phyloP scores from a whole-genome alignment of 1,139 yeast species.

The Torulaspora pretoriensis region DNA sequence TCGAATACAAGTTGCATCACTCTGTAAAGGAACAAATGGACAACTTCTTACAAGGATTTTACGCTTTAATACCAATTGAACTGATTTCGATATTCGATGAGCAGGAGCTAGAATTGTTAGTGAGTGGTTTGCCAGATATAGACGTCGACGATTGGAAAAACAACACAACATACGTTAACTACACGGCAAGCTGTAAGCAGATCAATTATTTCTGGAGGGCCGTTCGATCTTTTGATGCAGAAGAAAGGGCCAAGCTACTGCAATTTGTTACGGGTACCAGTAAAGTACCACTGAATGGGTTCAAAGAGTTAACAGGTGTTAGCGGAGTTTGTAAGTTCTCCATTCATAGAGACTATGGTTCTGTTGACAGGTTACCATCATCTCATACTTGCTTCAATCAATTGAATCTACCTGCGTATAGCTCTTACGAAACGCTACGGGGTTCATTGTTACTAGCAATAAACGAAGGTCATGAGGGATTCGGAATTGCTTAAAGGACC shows the following conservation, averaged over 20 bases:
- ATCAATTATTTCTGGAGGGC: constrained; percentile 99
- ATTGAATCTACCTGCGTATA: constrained; percentile 90
- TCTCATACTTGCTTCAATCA: constrained; percentile 97
- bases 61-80: constrained; percentile 86
- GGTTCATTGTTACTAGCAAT: constrained; percentile 79
- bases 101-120: constrained; percentile 87
- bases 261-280: constrained; percentile 98
- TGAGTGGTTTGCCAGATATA: constrained; percentile 93
- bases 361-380: constrained; percentile 82
- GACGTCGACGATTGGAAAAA: constrained; percentile 95
- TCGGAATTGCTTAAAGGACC: constrained; percentile 48
- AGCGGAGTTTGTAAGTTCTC: constrained; percentile 83
- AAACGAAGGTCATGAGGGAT: constrained; percentile 95
- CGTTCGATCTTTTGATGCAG: constrained; percentile 87
- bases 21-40: constrained; percentile 88
- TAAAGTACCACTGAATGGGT: constrained; percentile 93
- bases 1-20: constrained; percentile 77
- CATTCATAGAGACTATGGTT: constrained; percentile 85
- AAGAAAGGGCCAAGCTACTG: constrained; percentile 86
- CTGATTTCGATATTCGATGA: constrained; percentile 87
- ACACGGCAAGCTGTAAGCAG: constrained; percentile 79
- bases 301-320: constrained; percentile 84
- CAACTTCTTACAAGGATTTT: constrained; percentile 81
- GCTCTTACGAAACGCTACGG: constrained; percentile 77
- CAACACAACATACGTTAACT: constrained; percentile 78